Base-by-base conservation (phyloP, 371 early-diverging fungal species). In the Rhizomucor miehei region DNA sequence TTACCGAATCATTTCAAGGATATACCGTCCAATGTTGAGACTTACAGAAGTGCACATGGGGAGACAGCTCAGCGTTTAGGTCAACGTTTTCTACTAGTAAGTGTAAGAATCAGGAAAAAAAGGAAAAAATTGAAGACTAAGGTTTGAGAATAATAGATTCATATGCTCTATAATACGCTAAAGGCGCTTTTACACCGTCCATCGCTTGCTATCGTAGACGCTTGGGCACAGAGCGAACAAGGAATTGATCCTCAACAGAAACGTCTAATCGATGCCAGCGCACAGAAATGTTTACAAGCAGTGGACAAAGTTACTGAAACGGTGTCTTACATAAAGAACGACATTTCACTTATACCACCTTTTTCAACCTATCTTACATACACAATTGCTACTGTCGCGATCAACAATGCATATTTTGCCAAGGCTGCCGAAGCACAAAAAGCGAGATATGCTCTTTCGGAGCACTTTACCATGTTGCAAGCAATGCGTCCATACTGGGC, bases 401-500 rank as follows among this genome's bases (percentile, higher is more conserved):
- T 84, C 13, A 81, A 76, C 21, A 68, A 69, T 14, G 75, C 80
- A 3, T 84, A 81, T 36, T 75, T 75, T 1, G 59, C 66, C 2
- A 69, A 68, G 25, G 48, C 61, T 6, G 67, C 64, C 2, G 75
- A 79, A 19, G 73, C 75, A 2, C 49, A 68, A 14, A 75, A 79
- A 23, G 80, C 84, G 6, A 70, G 64, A 44, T 52, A 64, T 9
- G 71, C 74, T 13, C 54, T 84, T n/a, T 75, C 64, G 34, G 68
- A 73, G 11, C 77, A 79, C 47, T 79, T 81, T 46, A 71, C 67
- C 45, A 48, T 80, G 29, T 52, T 82, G 14, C 54, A 77, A 71
- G 38, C 67, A 3, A 79, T 81, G 57, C 71, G 80, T 52, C 54
- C 69, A 23, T 73, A 71, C 24, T 84, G 84, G 84, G 77, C 84